phyloP scores from a whole-genome alignment of 306 rosid species.

The Cicer cuneatum region DNA sequence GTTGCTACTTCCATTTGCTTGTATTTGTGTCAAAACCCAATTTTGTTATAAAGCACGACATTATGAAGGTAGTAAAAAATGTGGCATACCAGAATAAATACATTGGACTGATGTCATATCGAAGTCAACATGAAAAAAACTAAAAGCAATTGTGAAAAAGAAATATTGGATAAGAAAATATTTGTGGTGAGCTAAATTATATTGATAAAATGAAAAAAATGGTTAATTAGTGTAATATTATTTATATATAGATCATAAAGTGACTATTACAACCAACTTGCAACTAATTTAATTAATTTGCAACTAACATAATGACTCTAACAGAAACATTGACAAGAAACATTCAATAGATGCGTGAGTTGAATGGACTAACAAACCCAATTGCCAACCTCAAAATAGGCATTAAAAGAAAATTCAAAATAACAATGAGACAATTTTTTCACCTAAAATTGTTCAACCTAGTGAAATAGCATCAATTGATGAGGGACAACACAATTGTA shows the following conservation, averaged over 20 bases:
- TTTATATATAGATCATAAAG: no score
- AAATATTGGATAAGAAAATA: background rate
- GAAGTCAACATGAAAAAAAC: no score
- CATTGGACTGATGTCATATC: background rate
- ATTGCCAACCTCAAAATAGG: background rate
- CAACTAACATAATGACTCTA: conserved; percentile 48
- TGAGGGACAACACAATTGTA: background rate
- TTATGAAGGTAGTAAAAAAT: conserved; percentile 9
- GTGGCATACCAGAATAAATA: background rate
- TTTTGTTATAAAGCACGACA: conserved; percentile 4
- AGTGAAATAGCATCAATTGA: conserved; percentile 3
- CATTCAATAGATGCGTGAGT: background rate
- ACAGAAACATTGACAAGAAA: background rate
- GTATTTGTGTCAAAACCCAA: background rate
- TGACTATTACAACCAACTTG: no score
- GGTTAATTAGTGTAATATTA: no score
- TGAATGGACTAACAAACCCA: background rate
- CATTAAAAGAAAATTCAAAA: background rate
- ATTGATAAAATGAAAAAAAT: no score
- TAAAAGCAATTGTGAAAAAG: background rate
- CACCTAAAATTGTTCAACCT: background rate
- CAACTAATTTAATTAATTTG: no score
- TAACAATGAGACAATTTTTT: conserved; percentile 14
- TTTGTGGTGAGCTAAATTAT: background rate
- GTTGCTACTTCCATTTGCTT: conserved; percentile 28